phyloP scores from a whole-genome alignment of 2,329 filamentous ascomycete genomes.

The Penicillium sp. region DNA sequence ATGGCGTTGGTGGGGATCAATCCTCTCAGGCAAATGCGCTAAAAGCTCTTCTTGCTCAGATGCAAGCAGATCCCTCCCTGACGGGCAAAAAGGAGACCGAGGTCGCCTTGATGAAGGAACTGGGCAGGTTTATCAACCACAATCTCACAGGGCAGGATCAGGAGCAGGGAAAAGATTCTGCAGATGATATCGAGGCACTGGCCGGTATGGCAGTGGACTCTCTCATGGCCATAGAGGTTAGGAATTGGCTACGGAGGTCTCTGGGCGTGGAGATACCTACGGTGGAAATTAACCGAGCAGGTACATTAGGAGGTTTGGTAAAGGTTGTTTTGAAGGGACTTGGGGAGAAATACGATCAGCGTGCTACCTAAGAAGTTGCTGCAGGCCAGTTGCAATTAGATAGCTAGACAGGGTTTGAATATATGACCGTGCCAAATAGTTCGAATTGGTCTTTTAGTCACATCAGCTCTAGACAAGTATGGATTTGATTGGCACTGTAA shows the following conservation, averaged over 20 bases:
- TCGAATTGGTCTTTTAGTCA: background rate
- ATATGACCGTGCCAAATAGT: background rate
- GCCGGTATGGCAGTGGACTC: conserved; percentile 28
- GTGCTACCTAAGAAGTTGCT: background rate
- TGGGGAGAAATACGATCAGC: conserved; percentile 13
- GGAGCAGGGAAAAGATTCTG: background rate
- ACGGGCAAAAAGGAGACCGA: background rate
- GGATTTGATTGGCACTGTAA: background rate
- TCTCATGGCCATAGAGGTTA: conserved; percentile 32
- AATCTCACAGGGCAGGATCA: conserved; percentile 6
- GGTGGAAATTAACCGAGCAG: conserved; percentile 54
- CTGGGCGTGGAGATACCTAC: conserved; percentile 38
- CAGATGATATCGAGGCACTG: conserved; percentile 22
- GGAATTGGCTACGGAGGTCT: conserved; percentile 28
- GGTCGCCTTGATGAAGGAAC: conserved; percentile 1
- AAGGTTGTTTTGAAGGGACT: conserved; percentile 17
- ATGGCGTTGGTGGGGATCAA: background rate
- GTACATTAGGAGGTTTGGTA: conserved; percentile 15
- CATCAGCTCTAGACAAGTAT: background rate
- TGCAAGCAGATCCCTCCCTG: conserved; percentile 1
- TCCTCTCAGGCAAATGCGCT: conserved; percentile 1
- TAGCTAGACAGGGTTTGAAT: background rate
- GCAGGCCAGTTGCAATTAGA: background rate
- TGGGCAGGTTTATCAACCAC: conserved; percentile 3
- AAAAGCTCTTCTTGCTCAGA: background rate